phyloP scores from a whole-genome alignment of 1,139 yeast genomes.

The Yamadazyma songkhlaensis region DNA sequence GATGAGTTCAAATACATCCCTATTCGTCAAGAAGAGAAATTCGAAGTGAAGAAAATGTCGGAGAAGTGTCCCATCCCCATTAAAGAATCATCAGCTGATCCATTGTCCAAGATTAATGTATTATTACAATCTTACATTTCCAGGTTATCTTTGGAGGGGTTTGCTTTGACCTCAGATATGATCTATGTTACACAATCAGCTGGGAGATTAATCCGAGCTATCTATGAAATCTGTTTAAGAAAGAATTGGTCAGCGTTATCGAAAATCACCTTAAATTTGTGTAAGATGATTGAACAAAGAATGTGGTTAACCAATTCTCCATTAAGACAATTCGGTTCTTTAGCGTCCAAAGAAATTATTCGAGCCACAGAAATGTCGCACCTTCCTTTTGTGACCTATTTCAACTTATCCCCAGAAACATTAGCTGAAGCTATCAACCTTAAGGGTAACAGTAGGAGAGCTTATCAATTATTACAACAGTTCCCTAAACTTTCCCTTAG shows the following conservation, averaged over 20 bases:
- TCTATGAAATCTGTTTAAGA: slow-evolving; percentile 71
- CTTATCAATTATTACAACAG: slow-evolving; percentile 59
- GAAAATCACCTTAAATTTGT: slow-evolving; percentile 55
- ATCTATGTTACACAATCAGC: slow-evolving; percentile 91
- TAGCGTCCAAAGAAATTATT: slow-evolving; percentile 67
- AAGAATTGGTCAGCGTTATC: slow-evolving; percentile 75
- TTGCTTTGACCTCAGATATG: slow-evolving; percentile 93
- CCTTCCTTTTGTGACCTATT: slow-evolving; percentile 79
- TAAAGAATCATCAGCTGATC: slow-evolving; percentile 67
- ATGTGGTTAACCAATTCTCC: slow-evolving; percentile 89
- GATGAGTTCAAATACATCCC: slow-evolving; percentile 85
- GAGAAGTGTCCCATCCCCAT: slow-evolving; percentile 86
- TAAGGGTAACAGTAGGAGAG: slow-evolving; percentile 61
- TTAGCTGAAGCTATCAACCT: slow-evolving; percentile 80
- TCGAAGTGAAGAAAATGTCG: slow-evolving; percentile 68
- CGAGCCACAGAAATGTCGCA: slow-evolving; percentile 76
- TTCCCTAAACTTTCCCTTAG: slow-evolving; percentile 67
- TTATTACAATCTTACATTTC: slow-evolving; percentile 85
- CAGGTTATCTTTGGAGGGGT: slow-evolving; percentile 71
- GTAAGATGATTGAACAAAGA: slow-evolving; percentile 77
- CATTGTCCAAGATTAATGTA: slow-evolving; percentile 76
- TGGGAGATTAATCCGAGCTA: slow-evolving; percentile 81
- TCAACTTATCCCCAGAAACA: slow-evolving; percentile 67
- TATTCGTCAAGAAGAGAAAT: slow-evolving; percentile 80
- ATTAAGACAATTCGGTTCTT: slow-evolving; percentile 66